Percentiles rank a stretch among this genome's conserved stretches.
Evolutionary conservation across 1,284 basidiomycete species (phyloP).

Genomic region (Microbotryum scabiosae): DNA sequence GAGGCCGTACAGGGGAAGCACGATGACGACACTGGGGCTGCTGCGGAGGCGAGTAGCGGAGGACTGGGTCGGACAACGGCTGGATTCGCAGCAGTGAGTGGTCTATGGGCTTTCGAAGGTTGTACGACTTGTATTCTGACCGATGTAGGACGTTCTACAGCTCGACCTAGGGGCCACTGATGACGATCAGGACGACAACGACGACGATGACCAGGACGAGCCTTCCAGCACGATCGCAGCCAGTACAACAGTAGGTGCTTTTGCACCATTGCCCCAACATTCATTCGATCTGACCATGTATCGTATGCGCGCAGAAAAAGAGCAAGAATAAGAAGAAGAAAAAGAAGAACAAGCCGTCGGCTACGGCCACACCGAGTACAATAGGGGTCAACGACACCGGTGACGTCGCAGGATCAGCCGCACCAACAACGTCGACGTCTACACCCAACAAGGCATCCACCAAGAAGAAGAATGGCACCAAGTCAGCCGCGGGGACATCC

Average conservation of each 20-base stretch:
- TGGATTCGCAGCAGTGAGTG: constrained; percentile 23
- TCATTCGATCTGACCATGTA: neutral
- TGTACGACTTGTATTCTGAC: neutral
- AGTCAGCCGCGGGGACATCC: constrained; percentile 23
- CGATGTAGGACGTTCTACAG: neutral
- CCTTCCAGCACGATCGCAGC: constrained; percentile 7
- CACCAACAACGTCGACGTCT: neutral
- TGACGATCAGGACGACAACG: constrained; percentile 35
- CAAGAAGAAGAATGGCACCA: constrained; percentile 1
- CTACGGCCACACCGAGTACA: constrained; percentile 41
- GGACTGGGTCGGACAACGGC: neutral
- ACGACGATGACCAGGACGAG: constrained; percentile 35
- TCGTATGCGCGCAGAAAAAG: constrained; percentile 35
- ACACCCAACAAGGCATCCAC: neutral
- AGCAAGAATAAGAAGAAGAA: constrained; percentile 45
- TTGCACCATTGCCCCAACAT: neutral
- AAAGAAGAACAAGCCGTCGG: constrained; percentile 44
- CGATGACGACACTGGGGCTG: neutral
- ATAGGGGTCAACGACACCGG: constrained; percentile 37
- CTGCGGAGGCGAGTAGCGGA: neutral
- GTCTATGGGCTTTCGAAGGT: too few species aligned
- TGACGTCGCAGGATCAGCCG: neutral
- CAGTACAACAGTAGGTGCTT: neutral
- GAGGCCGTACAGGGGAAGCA: neutral
- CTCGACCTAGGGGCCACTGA: constrained; percentile 34